phyloP scores from a whole-genome alignment of 352 stramenopile genomes.

The Phytophthora cactorum region DNA sequence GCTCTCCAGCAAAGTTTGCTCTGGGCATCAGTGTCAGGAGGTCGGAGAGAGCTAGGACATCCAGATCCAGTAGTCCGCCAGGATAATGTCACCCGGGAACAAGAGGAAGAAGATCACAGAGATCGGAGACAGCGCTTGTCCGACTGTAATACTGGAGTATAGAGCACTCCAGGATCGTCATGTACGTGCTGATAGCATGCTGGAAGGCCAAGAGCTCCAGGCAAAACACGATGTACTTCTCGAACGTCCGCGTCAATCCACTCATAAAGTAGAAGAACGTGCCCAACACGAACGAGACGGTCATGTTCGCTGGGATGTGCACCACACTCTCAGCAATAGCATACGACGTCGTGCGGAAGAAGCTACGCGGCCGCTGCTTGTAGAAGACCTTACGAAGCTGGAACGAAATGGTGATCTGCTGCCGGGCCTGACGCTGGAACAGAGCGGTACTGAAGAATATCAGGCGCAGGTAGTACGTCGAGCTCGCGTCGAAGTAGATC shows the following conservation, averaged over 20 bases:
- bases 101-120: conserved; percentile 72
- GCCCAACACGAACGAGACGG: conserved; percentile 60
- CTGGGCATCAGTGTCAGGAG: conserved; percentile 30
- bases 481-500: conserved; percentile 65
- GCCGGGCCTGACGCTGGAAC: conserved; percentile 76
- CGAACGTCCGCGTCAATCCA: conserved; percentile 62
- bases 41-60: conserved; percentile 81
- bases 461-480: conserved; percentile 72
- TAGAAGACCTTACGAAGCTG: conserved; percentile 88
- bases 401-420: conserved; percentile 76
- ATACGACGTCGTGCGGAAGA: conserved; percentile 88
- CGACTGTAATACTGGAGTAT: conserved; percentile 60
- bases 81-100: conserved; percentile 79
- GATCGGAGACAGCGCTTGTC: conserved; percentile 49
- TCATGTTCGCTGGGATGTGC: conserved; percentile 69
- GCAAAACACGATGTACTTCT: conserved; percentile 82
- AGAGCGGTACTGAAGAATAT: conserved; percentile 74
- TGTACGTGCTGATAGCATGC: conserved; percentile 69
- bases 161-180: conserved; percentile 62
- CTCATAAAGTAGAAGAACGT: conserved; percentile 92
- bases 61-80: conserved; percentile 76
- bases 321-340: conserved; percentile 69
- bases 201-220: conserved; percentile 80
- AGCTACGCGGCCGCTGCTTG: conserved; percentile 90
- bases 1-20: conserved; percentile 13